phyloP scores from a whole-genome alignment of 2,329 filamentous ascomycete genomes.

The Meredithiella fracta region DNA sequence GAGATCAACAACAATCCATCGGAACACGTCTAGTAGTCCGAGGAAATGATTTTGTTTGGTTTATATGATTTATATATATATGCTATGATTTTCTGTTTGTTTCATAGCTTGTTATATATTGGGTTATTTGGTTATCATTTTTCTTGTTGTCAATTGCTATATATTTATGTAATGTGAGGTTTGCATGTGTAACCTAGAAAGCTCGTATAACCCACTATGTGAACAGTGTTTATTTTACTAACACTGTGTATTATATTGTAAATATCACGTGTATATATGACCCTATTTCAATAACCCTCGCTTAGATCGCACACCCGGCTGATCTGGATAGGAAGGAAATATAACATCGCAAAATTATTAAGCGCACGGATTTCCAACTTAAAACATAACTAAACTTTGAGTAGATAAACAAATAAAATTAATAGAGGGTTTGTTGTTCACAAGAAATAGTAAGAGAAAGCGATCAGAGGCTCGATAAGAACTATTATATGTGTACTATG shows the following conservation, averaged over 20 bases:
- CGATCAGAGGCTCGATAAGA: no score
- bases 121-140: no score
- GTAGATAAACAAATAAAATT: no score
- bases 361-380: not conserved
- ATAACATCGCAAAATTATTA: no score
- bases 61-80: not conserved
- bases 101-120: not conserved
- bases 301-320: not conserved
- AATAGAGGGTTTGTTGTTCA: no score
- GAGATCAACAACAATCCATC: conserved; percentile 59
- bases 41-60: conserved; percentile 1
- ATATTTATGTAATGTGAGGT: no score
- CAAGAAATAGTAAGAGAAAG: no score
- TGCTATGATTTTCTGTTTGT: not conserved
- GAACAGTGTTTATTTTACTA: not conserved
- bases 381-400: not conserved
- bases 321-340: not conserved
- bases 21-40: conserved; percentile 13
- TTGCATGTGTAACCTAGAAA: no score
- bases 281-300: no score
- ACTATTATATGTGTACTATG: no score
- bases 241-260: not conserved
- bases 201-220: no score
- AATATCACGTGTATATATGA: not conserved
- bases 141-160: no score